phyloP scores from a whole-genome alignment of 495 filamentous ascomycete genomes.

The Parmelia sp. region DNA sequence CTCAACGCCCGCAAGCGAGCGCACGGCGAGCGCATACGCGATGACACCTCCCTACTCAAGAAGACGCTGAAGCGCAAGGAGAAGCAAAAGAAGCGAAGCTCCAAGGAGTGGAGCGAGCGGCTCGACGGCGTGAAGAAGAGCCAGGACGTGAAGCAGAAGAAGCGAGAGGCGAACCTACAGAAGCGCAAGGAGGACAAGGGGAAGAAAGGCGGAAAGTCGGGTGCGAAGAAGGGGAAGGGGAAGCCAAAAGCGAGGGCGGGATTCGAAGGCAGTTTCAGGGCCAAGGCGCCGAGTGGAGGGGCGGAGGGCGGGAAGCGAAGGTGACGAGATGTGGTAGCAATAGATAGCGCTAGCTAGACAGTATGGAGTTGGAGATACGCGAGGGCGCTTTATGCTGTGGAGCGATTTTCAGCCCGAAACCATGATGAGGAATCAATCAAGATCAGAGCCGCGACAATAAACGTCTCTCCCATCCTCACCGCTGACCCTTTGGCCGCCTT shows the following conservation, averaged over 20 bases:
- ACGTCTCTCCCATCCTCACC: too few species aligned
- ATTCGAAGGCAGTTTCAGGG: constrained; percentile 87
- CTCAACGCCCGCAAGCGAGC: constrained; percentile 82
- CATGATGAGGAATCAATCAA: too few species aligned
- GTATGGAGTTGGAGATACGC: not conserved
- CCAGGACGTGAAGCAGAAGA: constrained; percentile 74
- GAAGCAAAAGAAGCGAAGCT: constrained; percentile 79
- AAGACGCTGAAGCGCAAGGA: constrained; percentile 94
- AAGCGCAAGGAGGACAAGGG: constrained; percentile 72
- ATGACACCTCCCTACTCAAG: constrained; percentile 83
- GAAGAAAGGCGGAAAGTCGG: constrained; percentile 48
- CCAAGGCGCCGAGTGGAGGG: constrained; percentile 31
- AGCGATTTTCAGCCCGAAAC: too few species aligned
- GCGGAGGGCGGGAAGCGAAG: constrained; percentile 6
- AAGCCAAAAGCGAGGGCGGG: constrained; percentile 66
- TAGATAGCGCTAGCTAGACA: not conserved
- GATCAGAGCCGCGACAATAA: too few species aligned
- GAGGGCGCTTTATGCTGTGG: too few species aligned
- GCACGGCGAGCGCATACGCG: constrained; percentile 82
- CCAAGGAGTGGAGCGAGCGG: constrained; percentile 82
- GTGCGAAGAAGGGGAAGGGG: constrained; percentile 52
- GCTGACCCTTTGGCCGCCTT: too few species aligned
- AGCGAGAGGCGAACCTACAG: constrained; percentile 78
- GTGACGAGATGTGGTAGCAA: constrained; percentile 35
- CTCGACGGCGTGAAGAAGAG: constrained; percentile 66